Evolutionary conservation across 306 rosid genomes (phyloP).

Genomic region (peach (Prunus persica)): Prunus_persica_NCBIv2 NC_034010.1:28863501-28864000

Average conservation of each 20-base stretch:
- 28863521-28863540: slow-evolving; percentile 9
- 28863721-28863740: neutral
- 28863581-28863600: slow-evolving; percentile 17
- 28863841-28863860: slow-evolving; percentile 1
- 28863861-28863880: slow-evolving; percentile 12
- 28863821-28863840: slow-evolving; percentile 15
- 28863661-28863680: slow-evolving; percentile 21
- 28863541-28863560: neutral
- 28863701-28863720: neutral
- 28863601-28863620: slow-evolving; percentile 19
- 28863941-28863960: slow-evolving; percentile 6
- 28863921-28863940: slow-evolving; percentile 7
- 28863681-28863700: slow-evolving; percentile 19
- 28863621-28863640: slow-evolving; percentile 14
- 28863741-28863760: slow-evolving; percentile 9
- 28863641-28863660: slow-evolving; percentile 15
- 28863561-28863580: slow-evolving; percentile 8
- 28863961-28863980: slow-evolving; percentile 3
- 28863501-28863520: neutral
- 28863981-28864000: slow-evolving; percentile 21
- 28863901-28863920: neutral
- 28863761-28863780: slow-evolving; percentile 2
- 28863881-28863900: slow-evolving; percentile 5
- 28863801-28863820: slow-evolving; percentile 10
- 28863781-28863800: neutral